These are phyloP conservation scores for Schizonepeta tenuifolia DNA, from an alignment of 257 asterid genomes.

Conservation along the genomic window DNA sequence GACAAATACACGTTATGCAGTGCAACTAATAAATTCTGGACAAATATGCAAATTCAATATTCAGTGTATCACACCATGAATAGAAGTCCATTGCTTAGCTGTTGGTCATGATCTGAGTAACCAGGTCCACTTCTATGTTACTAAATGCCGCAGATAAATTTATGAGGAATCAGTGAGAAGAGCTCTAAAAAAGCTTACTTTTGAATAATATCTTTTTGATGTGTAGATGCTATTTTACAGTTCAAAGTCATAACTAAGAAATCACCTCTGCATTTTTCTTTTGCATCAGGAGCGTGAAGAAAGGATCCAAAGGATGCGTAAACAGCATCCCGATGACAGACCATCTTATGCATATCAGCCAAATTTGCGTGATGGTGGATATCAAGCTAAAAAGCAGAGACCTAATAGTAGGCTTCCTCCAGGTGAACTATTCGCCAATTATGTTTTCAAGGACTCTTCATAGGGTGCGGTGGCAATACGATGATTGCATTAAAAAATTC, in stretches of 20 bases:
- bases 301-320: conserved; percentile 68
- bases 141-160: background rate
- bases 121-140: conserved; percentile 5
- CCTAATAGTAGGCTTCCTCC: conserved; percentile 79
- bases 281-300: conserved; percentile 87
- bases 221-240: conserved; percentile 7
- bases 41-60: background rate
- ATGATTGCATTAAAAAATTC: background rate
- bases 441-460: conserved; percentile 1
- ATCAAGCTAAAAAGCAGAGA: conserved; percentile 68
- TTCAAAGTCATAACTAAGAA: conserved; percentile 11
- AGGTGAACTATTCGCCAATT: conserved; percentile 49
- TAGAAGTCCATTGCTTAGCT: conserved; percentile 7
- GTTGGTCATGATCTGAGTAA: conserved; percentile 9
- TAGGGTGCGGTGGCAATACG: conserved; percentile 13
- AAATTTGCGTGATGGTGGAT: conserved; percentile 53
- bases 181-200: conserved; percentile 20
- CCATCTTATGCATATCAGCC: conserved; percentile 61
- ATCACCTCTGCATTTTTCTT: conserved; percentile 30
- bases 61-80: background rate
- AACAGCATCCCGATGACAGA: conserved; percentile 70
- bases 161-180: conserved; percentile 11
- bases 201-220: conserved; percentile 13
- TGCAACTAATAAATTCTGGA: background rate
- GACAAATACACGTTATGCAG: background rate